Base-by-base conservation (phyloP, 352 stramenopile genomes). In the Pythium monospermum region DNA sequence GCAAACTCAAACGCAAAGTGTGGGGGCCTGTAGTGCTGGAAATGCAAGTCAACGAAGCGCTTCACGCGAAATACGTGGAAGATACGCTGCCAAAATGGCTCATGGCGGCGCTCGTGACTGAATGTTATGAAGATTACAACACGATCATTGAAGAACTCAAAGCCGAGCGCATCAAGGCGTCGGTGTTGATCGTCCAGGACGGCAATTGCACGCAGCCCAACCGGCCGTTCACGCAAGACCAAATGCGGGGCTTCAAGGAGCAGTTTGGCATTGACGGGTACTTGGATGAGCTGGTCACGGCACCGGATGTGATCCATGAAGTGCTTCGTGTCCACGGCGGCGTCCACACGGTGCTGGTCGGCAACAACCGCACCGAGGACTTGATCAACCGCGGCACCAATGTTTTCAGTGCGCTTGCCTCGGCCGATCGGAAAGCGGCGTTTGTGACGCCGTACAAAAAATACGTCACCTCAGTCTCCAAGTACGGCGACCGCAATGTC, bases 371-470 rank as follows among this genome's bases (percentile, higher is more conserved):
- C 30, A 94, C 84, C 0, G 84, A 94, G 58, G 66, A 88, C 16
- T 64, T 91, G 27, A 85, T 94, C 42, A 91, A 93, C 37, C 57
- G 52, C 26, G 78, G 80, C 13, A 67, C 55, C 6, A 60, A 89
- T 30, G 73, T 94, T 21, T 94, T 94, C 40, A 35, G 49, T 5
- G 54, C 65, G 5, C 67, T 94, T 21, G 63, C 77, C 1, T 64
- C 66, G 0, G 50, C 63, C 10, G 76, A 91, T 41, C 63, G 79
- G n/a, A 83, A 83, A 27, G 70, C 76, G 23, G 78, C 78, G 7
- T 87, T 94, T 18, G 71, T 92, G 19, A 94, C 82, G 10, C 84
- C 84, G 4, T 86, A 61, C 57, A 93, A 94, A 53, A 91, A 91
- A 71, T 94, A 94, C 35, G 76, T 93, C 15, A 86, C 79, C 4